Percentiles rank a stretch among this genome's conserved stretches.
Evolutionary conservation across 169 alveolate species (phyloP).

Genomic region (Eimeria praecox): DNA sequence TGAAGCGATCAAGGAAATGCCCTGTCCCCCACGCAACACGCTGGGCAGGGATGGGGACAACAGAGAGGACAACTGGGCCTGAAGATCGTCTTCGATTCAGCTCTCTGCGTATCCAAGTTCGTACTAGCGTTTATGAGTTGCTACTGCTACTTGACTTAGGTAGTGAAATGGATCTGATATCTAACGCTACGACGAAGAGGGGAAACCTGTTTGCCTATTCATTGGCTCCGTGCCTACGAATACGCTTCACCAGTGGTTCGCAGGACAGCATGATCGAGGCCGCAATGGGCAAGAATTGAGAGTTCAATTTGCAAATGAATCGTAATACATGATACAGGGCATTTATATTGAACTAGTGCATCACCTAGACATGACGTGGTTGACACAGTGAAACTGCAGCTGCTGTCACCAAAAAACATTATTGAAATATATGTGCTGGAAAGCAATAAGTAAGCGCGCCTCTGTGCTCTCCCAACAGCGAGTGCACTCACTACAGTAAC

Average conservation of each 20-base stretch:
- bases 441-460: no score
- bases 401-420: no score
- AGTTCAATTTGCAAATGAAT: no score
- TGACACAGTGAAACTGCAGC: no score
- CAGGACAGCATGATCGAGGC: no score
- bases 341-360: no score
- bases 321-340: no score
- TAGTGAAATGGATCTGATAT: not conserved
- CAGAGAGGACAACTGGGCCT: not conserved
- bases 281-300: no score
- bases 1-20: not conserved
- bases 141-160: not conserved
- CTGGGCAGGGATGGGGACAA: not conserved
- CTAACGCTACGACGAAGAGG: not conserved
- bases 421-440: no score
- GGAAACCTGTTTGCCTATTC: not conserved
- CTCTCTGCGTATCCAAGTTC: not conserved
- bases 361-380: no score
- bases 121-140: not conserved
- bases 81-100: not conserved
- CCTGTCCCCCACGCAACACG: not conserved
- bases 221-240: not conserved
- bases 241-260: not conserved
- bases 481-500: no score
- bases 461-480: no score